Evolutionary conservation across 257 asterid genomes (phyloP), one percentile per base, ranked within the genome.

Genomic region (Vinca minor): DNA sequence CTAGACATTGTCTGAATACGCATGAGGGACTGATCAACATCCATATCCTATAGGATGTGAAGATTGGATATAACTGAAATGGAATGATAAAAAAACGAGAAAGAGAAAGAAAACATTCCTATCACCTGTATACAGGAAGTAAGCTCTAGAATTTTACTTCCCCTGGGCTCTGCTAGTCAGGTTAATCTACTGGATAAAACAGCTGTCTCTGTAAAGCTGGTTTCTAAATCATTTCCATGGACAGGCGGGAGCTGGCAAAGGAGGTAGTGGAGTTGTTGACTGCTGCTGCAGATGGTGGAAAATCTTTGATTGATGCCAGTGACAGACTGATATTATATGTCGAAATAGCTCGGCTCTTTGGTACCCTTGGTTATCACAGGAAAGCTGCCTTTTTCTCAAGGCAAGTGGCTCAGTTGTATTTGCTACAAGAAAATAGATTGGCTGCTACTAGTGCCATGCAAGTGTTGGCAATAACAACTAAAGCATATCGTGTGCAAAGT

Each of bases 381-480:
- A 92, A 92, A 78, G 95, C 98, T 81, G 98, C 98, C 63, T 92
- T 92, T 75, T 92, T 92, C 87, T 92, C 96, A 39, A 79, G 98
- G 80, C 98, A 81, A 85, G 96, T 92, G 73, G 95, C 98, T 71
- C 98, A 87, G 81, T 78, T 92, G 76, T 92, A 92, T 82, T 83
- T 87, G 86, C 98, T 89, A 71, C 98, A 92, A 77, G 96, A 89
- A 70, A 87, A 84, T 70, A 86, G 91, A 75, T 75, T 83, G 76
- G 96, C 98, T 55, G 98, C 98, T 53, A 92, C 86, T 62, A 89
- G 98, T 65, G 96, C 98, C 58, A 83, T 89, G 96, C 98, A 92
- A 85, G 96, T 92, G 66, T 77, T 92, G 86, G 96, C 98, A 39
- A 89, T 92, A 96, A 92, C 98, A 57, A 87, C 98, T 28, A 85